Evolutionary conservation across 2,329 filamentous ascomycete genomes (phyloP), one percentile per base, ranked within the genome.

Genomic region (Cucurbitaria berberidis): DNA sequence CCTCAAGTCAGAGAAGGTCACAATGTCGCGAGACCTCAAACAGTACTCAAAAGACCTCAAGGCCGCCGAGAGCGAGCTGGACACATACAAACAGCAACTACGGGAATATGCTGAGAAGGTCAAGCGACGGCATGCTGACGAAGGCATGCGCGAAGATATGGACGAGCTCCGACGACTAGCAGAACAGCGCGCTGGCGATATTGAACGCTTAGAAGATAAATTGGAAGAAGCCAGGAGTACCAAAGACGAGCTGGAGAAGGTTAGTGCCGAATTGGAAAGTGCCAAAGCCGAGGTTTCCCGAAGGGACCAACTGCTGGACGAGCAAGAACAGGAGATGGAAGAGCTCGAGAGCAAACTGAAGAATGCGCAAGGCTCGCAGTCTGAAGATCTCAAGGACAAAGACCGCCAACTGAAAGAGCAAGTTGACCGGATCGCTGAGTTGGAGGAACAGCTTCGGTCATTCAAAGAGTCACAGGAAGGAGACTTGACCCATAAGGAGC

Each of bases 1-100:
- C 62, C 85, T 99, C 48, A 98, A 98, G 75, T 92, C 96, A 53
- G 89, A 95, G 76, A 91, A 91, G 70, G 86, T 96, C 55, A 93
- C 91, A 0, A 89, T 98, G 85, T 88, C 95, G 71, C 86, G 88
- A 55, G 95, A 99, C 66, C 82, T 99, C 16, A 86, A 89, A 63
- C 87, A 87, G 60, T 95, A 93, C 78, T 90, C 90, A 72, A 98
- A 96, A 73, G 88, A 89, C 35, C 81, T 99, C 10, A 85, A 85
- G 18, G 84, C 86, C 19, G 93, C 93, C 3, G 93, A 98, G 77
- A 88, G 87, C 60, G 91, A 97, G 55, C 82, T 98, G 2, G 93
- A 96, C 69, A 83, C 83, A 53, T 96, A 96, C 73, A 86, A 89
- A 48, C 82, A 89, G 64, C 90, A 96, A 71, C 86, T 97, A 60